Conservation (phyloP, 2,329 filamentous ascomycete genomes). For the Cordyceps farinosa region DNA sequence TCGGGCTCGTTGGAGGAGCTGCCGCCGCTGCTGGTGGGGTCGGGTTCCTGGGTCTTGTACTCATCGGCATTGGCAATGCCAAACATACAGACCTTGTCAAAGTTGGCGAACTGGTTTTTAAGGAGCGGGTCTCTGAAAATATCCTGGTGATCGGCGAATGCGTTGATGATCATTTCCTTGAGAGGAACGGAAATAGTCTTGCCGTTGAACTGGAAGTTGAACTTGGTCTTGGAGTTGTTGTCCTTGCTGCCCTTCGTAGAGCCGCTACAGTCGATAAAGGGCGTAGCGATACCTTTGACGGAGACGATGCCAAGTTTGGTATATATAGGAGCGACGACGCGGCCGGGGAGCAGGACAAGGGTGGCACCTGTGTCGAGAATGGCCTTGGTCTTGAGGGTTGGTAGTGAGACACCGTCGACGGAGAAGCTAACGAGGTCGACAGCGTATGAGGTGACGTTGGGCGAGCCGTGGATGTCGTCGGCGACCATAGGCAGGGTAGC, state of each 20-base stretch:
- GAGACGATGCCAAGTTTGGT: slow-evolving; percentile 48
- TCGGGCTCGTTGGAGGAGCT: slow-evolving; percentile 22
- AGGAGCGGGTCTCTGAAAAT: slow-evolving; percentile 39
- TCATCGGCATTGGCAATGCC: slow-evolving; percentile 45
- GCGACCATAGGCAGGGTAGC: slow-evolving; percentile 44
- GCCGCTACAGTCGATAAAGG: slow-evolving; percentile 51
- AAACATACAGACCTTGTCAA: slow-evolving; percentile 49
- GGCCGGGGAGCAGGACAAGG: slow-evolving; percentile 63
- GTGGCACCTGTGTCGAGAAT: slow-evolving; percentile 74
- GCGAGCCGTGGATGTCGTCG: slow-evolving; percentile 39
- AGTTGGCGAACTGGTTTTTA: slow-evolving; percentile 32
- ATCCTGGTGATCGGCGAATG: slow-evolving; percentile 37
- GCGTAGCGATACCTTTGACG: slow-evolving; percentile 36
- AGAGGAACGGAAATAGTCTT: slow-evolving; percentile 47
- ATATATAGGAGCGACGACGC: slow-evolving; percentile 51
- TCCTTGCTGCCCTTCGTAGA: slow-evolving; percentile 33
- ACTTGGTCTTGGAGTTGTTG: slow-evolving; percentile 36
- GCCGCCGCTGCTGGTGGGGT: slow-evolving; percentile 18
- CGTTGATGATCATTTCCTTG: slow-evolving; percentile 50
- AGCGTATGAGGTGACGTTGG: slow-evolving; percentile 38
- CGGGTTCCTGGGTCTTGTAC: slow-evolving; percentile 28
- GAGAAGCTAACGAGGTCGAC: slow-evolving; percentile 38
- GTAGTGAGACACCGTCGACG: slow-evolving; percentile 31
- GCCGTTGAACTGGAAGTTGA: slow-evolving; percentile 32
- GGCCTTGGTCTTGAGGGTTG: slow-evolving; percentile 46